A percentile compares a stretch with the other conserved stretches of the same genome.
Evolutionary conservation across 345 rosid species (phyloP).

Genomic region (Hibiscus mutabilis): DNA sequence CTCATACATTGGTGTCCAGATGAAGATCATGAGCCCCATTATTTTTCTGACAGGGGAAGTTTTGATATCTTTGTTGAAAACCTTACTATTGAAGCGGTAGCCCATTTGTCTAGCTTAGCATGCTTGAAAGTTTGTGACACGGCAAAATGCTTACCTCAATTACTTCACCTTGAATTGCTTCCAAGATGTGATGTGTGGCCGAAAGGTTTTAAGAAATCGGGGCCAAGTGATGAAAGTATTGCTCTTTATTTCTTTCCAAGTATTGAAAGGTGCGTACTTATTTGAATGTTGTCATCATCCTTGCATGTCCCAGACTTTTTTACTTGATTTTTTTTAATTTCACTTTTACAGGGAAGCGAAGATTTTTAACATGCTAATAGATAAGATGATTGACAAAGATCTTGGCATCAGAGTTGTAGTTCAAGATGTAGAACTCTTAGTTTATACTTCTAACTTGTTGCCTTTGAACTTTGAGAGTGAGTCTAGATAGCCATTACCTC

Average conservation of each 20-base stretch:
- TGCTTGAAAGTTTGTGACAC: conserved; percentile 38
- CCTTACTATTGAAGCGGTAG: conserved; percentile 30
- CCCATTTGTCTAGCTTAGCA: conserved; percentile 62
- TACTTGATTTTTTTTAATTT: neutral
- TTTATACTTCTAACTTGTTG: conserved; percentile 54
- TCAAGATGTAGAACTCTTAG: conserved; percentile 53
- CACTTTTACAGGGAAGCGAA: conserved; percentile 33
- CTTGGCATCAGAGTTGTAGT: conserved; percentile 45
- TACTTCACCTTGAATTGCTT: conserved; percentile 43
- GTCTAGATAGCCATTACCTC: conserved; percentile 14
- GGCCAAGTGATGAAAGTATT: conserved; percentile 43
- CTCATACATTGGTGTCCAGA: neutral
- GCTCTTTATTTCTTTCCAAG: conserved; percentile 65
- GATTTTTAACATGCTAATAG: conserved; percentile 34
- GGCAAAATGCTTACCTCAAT: conserved; percentile 35
- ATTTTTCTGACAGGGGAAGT: conserved; percentile 42
- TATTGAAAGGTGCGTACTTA: conserved; percentile 30
- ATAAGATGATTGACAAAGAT: conserved; percentile 42
- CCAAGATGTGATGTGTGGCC: conserved; percentile 58
- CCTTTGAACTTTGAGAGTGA: conserved; percentile 56
- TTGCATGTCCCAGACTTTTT: neutral
- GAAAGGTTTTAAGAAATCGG: conserved; percentile 34
- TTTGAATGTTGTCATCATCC: neutral
- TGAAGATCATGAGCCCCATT: neutral
- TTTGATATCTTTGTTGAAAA: conserved; percentile 21